These are phyloP conservation scores for Helicocarpus griseus DNA, from an alignment of 2,329 filamentous ascomycete species.

Conservation along the genomic window DNA sequence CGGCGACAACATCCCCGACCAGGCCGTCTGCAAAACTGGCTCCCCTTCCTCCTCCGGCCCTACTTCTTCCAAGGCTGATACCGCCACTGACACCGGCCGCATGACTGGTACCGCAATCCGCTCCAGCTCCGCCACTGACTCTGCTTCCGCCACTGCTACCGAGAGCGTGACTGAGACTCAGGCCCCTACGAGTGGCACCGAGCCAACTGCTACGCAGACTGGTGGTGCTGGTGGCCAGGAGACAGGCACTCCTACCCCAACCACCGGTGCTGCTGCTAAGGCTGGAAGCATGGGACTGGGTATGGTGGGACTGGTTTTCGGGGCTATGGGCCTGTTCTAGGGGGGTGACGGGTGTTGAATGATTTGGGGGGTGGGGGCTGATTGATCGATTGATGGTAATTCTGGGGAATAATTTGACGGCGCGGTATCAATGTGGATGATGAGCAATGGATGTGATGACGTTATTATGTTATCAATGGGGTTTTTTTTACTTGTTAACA, in stretches of 20 bases:
- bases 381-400: not conserved
- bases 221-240: not conserved
- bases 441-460: too few relatives aligned
- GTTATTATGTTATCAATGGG: too few relatives aligned
- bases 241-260: not conserved
- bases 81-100: not conserved
- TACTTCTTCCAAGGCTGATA: not conserved
- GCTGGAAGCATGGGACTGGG: not conserved
- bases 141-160: too few relatives aligned
- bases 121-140: too few relatives aligned
- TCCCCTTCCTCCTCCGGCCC: not conserved
- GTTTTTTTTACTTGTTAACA: too few relatives aligned
- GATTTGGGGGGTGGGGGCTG: not conserved
- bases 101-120: too few relatives aligned
- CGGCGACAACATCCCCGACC: slow-evolving; percentile 25
- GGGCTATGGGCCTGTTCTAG: not conserved
- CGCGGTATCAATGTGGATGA: too few relatives aligned
- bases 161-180: not conserved
- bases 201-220: not conserved
- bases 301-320: not conserved
- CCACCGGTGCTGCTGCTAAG: not conserved
- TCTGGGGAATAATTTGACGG: too few relatives aligned
- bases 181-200: not conserved
- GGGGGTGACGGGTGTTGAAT: not conserved
- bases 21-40: slow-evolving; percentile 19